phyloP scores from a whole-genome alignment of 2,329 filamentous ascomycete genomes.

The Aspergillus clavatus region DNA sequence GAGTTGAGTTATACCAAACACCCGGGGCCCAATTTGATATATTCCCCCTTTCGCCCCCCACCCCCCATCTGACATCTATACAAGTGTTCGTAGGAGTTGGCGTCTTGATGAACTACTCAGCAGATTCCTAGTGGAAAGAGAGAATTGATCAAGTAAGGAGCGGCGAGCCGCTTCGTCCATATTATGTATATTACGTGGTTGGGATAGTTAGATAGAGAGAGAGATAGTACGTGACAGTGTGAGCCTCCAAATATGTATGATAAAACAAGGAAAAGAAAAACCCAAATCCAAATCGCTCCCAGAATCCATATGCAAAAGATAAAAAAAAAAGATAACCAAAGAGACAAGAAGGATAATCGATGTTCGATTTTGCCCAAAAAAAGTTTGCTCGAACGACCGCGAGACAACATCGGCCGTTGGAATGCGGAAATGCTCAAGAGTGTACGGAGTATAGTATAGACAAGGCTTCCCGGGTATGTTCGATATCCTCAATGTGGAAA shows the following conservation, averaged over 20 bases:
- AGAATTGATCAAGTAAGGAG: not conserved
- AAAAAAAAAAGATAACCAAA: constrained; percentile 12
- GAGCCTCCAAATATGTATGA: constrained; percentile 22
- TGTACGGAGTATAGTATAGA: no score
- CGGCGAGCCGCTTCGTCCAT: constrained; percentile 8
- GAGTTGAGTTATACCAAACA: not conserved
- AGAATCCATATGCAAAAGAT: constrained; percentile 24
- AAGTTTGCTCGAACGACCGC: no score
- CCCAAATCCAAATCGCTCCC: constrained; percentile 20
- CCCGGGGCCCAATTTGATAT: constrained; percentile 9
- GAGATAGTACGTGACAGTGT: constrained; percentile 21
- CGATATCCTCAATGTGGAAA: constrained; percentile 4
- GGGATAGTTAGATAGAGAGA: no score
- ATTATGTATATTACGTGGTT: constrained; percentile 13
- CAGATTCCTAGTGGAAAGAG: no score
- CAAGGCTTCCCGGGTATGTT: constrained; percentile 8
- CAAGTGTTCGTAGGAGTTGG: not conserved
- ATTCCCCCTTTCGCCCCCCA: not conserved
- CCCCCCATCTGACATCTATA: not conserved
- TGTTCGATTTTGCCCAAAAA: no score
- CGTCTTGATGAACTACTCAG: no score
- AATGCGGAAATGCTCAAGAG: constrained; percentile 13
- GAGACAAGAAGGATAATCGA: constrained; percentile 10
- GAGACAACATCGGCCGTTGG: no score
- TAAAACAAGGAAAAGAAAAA: constrained; percentile 10